Conservation (phyloP, 768 basidiomycete genomes). For the Naematelia aurantialba region DNA sequence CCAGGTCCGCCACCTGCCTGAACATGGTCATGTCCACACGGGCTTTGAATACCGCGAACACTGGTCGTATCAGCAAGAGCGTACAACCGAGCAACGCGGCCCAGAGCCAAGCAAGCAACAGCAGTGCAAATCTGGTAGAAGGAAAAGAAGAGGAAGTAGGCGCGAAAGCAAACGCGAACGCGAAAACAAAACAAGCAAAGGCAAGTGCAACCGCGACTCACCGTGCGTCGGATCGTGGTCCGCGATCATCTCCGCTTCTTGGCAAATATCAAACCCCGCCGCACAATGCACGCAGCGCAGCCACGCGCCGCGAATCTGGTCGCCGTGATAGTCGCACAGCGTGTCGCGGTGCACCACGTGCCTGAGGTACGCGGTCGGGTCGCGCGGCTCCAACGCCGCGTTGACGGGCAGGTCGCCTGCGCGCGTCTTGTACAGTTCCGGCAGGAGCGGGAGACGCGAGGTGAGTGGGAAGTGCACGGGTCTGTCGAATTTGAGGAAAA, state of each 20-base stretch:
- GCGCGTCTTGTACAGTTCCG: slow-evolving; percentile 53
- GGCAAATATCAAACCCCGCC: slow-evolving; percentile 70
- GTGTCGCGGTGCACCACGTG: slow-evolving; percentile 54
- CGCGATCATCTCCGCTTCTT: slow-evolving; percentile 71
- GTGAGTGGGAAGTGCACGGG: slow-evolving; percentile 66
- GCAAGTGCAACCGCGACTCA: slow-evolving; percentile 13
- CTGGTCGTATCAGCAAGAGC: slow-evolving; percentile 19
- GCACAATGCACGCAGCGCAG: slow-evolving; percentile 83
- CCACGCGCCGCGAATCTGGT: slow-evolving; percentile 80
- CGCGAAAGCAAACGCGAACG: no score
- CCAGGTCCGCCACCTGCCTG: slow-evolving; percentile 60
- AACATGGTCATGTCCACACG: slow-evolving; percentile 72
- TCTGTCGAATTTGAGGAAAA: slow-evolving; percentile 81
- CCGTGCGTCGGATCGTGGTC: slow-evolving; percentile 74
- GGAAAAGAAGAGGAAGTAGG: neutral
- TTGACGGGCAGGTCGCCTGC: slow-evolving; percentile 23
- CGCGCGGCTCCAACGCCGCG: slow-evolving; percentile 14
- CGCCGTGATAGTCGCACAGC: slow-evolving; percentile 82
- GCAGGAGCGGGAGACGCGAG: slow-evolving; percentile 62
- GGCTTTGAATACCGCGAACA: slow-evolving; percentile 86
- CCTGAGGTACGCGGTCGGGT: slow-evolving; percentile 40
- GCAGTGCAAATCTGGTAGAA: neutral
- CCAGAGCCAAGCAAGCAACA: neutral
- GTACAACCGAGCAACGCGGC: neutral
- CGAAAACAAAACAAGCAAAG: no score